phyloP scores from a whole-genome alignment of 2,329 filamentous ascomycete genomes.

The Aspergillus brunneoviolaceus region DNA sequence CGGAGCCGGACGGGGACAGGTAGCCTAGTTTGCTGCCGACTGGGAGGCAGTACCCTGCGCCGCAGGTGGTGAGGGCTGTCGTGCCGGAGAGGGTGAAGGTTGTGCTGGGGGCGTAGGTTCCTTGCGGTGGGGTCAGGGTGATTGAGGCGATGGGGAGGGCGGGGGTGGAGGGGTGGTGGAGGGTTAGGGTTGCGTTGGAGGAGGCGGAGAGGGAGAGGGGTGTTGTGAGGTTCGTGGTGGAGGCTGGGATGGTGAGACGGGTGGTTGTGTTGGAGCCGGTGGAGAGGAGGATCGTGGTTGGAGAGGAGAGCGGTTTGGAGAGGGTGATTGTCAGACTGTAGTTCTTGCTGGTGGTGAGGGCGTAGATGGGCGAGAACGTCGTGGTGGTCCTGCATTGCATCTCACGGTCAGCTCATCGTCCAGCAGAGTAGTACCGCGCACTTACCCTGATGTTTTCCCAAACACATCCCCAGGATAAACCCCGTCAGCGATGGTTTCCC shows the following conservation, averaged over 20 bases:
- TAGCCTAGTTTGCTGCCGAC: conserved; percentile 46
- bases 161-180: conserved; percentile 15
- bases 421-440: not conserved
- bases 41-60: conserved; percentile 43
- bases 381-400: conserved; percentile 8
- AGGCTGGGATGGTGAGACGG: conserved; percentile 7
- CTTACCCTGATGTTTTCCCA: conserved; percentile 18
- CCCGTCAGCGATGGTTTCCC: conserved; percentile 22
- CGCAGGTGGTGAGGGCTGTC: conserved; percentile 39
- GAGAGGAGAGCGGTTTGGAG: not conserved
- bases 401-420: not conserved
- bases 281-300: conserved; percentile 8
- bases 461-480: conserved; percentile 22
- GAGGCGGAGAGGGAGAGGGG: conserved; percentile 22
- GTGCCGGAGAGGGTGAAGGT: conserved; percentile 40
- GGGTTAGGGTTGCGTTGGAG: conserved; percentile 25
- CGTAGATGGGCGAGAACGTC: conserved; percentile 28
- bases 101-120: conserved; percentile 44
- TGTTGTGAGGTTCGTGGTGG: conserved; percentile 10
- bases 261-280: conserved; percentile 6
- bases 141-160: conserved; percentile 23
- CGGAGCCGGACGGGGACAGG: conserved; percentile 31
- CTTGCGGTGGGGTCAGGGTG: conserved; percentile 20
- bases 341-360: conserved; percentile 27
- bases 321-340: conserved; percentile 26